Base-by-base conservation (phyloP, 1,284 basidiomycete species). In the Cryptococcus hybrid region DNA sequence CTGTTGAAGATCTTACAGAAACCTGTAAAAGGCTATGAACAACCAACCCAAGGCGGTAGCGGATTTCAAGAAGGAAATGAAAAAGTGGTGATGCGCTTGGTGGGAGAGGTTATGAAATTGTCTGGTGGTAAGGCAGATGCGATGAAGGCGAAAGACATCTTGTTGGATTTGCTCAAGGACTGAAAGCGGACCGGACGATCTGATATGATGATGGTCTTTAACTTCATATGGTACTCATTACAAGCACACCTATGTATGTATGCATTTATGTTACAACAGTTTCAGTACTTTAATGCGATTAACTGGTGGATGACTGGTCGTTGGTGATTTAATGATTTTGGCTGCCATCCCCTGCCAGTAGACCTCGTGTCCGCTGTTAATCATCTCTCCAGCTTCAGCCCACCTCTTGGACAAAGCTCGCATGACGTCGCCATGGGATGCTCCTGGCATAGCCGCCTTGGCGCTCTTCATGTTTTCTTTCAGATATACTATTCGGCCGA, bases 101-200 rank as follows among this genome's bases (percentile, higher is more conserved):
- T 98, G 6, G 95, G 95, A 0, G 83, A 85, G 71, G 89, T 95
- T 24, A 97, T 98, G 92, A 89, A 87, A 76, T 75, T 84, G 53
- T 89, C 87, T 58, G 82, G 84, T 58, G 94, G 94, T 3, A 82
- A 85, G 38, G 91, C 87, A 18, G 87, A 96, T 67, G 82, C 82
- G 1, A 68, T 71, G 51, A 63, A 70, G 42, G 78, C 78, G 0
- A 72, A 66, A 44, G 71, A 70, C 49, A 59, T 74, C 13, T 59
- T 81, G 30, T 39, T 71, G 38, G 60, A 68, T 35, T 52, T 76
- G 15, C 56, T 78, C 35, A 62, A 57, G 39, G 37, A 59, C 11
- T 58, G 11, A 55, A 15, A 51, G 46, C 12, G 36, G 35, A 50
- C 24, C 9, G n/a, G 18, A 18, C 18, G 18, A 18, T 18, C 18